A percentile compares a stretch with the other conserved stretches of the same genome.
These are phyloP conservation scores for Colletotrichum magnum DNA, from an alignment of 2,329 filamentous ascomycete genomes.

Conservation along the genomic window DNA sequence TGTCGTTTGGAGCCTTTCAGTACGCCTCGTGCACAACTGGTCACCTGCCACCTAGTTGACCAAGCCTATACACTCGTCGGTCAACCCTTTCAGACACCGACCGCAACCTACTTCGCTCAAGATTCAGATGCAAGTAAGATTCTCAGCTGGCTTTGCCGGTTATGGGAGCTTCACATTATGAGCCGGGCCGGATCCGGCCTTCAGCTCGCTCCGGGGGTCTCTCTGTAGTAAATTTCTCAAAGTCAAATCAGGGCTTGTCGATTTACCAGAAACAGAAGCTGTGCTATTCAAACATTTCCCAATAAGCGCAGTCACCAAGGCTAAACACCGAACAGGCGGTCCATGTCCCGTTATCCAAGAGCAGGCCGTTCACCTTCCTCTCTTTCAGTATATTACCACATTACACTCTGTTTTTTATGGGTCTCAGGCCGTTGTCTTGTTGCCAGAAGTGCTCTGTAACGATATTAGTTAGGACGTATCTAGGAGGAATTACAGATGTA, in stretches of 20 bases:
- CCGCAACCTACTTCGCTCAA: neutral
- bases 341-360: no score
- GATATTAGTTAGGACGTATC: neutral
- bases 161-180: no score
- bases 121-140: neutral
- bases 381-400: neutral
- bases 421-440: conserved; percentile 31
- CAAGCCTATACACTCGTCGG: conserved; percentile 15
- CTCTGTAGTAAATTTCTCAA: no score
- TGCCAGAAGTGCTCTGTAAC: conserved; percentile 29
- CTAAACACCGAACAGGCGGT: no score
- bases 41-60: conserved; percentile 1
- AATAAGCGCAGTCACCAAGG: no score
- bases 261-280: no score
- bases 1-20: conserved; percentile 7
- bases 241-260: no score
- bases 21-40: conserved; percentile 14
- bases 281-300: no score
- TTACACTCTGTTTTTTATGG: neutral
- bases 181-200: no score
- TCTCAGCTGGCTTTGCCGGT: neutral
- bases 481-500: neutral
- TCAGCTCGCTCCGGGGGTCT: no score
- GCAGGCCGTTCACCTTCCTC: neutral
- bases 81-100: conserved; percentile 23